phyloP scores from a whole-genome alignment of 345 rosid species.

The Durio zibethinus region DNA sequence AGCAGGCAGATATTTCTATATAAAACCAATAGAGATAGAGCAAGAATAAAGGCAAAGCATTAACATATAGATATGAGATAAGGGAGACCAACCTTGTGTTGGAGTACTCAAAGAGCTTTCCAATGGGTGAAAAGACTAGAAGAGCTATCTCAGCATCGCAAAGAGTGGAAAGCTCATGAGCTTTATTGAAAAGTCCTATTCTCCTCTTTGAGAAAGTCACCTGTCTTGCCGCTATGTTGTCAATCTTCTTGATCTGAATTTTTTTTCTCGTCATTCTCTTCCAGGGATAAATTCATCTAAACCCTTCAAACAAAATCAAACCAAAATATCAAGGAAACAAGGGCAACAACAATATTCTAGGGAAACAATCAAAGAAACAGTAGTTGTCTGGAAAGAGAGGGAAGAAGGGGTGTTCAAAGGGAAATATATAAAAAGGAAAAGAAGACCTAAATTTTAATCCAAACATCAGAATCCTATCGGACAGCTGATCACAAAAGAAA shows the following conservation, averaged over 20 bases:
- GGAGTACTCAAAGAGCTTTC: constrained; percentile 36
- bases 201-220: constrained; percentile 49
- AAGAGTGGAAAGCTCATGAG: constrained; percentile 39
- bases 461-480: neutral
- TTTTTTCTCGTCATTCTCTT: constrained; percentile 40
- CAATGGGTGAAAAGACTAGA: constrained; percentile 33
- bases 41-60: neutral
- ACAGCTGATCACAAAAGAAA: neutral
- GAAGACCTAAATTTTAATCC: neutral
- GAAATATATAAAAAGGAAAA: neutral
- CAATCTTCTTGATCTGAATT: constrained; percentile 47
- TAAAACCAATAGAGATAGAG: neutral
- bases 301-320: constrained; percentile 12
- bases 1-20: neutral
- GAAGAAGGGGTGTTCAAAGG: neutral
- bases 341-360: neutral
- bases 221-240: constrained; percentile 38
- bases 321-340: neutral
- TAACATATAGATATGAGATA: neutral
- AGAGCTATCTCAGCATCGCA: constrained; percentile 45
- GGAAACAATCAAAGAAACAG: neutral
- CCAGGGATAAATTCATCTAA: neutral
- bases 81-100: constrained; percentile 31
- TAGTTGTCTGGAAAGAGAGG: neutral
- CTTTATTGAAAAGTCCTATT: constrained; percentile 45